Conservation (phyloP, 2,329 filamentous ascomycete species). For the Alternaria sp. region DNA sequence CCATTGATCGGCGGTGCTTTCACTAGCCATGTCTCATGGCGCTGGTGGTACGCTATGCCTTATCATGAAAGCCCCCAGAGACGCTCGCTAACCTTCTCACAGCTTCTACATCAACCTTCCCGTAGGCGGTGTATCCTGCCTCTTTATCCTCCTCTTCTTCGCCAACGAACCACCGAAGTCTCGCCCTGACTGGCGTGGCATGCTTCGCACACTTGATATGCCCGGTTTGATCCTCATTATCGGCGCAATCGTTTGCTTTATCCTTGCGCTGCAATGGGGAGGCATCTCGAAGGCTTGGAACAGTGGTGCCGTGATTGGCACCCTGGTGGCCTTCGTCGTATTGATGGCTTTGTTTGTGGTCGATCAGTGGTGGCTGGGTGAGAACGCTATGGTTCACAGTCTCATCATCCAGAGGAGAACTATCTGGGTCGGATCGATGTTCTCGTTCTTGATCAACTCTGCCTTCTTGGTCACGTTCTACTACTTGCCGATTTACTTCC, state of each 20-base stretch:
- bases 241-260: constrained; percentile 48
- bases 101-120: constrained; percentile 53
- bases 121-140: constrained; percentile 49
- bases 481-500: constrained; percentile 60
- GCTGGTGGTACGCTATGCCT: constrained; percentile 43
- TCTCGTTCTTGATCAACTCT: constrained; percentile 41
- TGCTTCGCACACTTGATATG: constrained; percentile 55
- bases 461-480: constrained; percentile 50
- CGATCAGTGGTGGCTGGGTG: constrained; percentile 47
- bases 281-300: constrained; percentile 38
- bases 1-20: constrained; percentile 53
- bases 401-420: constrained; percentile 49
- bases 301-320: constrained; percentile 52
- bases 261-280: constrained; percentile 58
- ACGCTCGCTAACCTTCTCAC: not conserved
- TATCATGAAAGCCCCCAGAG: rapidly evolving
- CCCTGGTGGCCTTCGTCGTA: constrained; percentile 53
- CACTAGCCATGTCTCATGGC: constrained; percentile 46
- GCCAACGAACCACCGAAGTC: constrained; percentile 24
- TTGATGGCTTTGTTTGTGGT: constrained; percentile 45
- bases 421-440: constrained; percentile 45
- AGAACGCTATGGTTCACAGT: constrained; percentile 50
- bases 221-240: constrained; percentile 52
- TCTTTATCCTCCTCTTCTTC: constrained; percentile 42
- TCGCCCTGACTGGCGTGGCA: constrained; percentile 38